Evolutionary conservation across 1,284 basidiomycete species (phyloP), one percentile per base, ranked within the genome.

Genomic region (Neotropicomus parvogracilis): DNA sequence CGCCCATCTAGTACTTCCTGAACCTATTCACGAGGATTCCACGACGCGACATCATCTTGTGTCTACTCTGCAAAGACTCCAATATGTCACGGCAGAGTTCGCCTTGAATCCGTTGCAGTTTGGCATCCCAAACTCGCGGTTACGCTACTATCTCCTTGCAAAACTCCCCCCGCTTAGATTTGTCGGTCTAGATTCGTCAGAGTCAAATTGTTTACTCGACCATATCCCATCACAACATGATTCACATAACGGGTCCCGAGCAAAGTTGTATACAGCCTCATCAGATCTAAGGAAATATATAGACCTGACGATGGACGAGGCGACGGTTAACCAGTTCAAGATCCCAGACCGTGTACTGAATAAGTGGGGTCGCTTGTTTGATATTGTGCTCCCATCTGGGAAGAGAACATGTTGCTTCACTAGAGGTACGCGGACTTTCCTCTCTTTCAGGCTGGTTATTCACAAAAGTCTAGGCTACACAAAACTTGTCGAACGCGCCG

Each of bases 91-190:
- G 0, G 55, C 71, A 16, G 86, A 90, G 62, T 70, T 88, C 20
- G 69, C 85, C 13, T 65, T 90, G 36, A 88, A 81, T 24, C 88
- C 87, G 1, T 65, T 88, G 4, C 87, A 89, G 60, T 86, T 85
- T 53, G 80, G 81, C 17, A 80, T 88, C 20, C 87, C 88, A 6
- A 90, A 89, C 59, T 89, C 88, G 13, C 79, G 86, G 16, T 66
- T 87, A 46, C 75, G 88, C 27, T 90, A 89, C 59, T 90, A 90
- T 56, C 70, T 87, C n/a, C 76, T 90, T 1, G 86, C 85, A 7
- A 83, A 79, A 55, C 60, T 64, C 16, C 54, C 55, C 4, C 72
- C 79, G 3, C 56, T 75, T 9, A n/a, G 41, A 14, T 77, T 74
- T 50, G 39, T 45, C 34, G 55, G 58, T 51, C 36, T 54, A 58